Base-by-base conservation (phyloP, 2,329 filamentous ascomycete species). In the Drechslerella coelobrocha region DNA sequence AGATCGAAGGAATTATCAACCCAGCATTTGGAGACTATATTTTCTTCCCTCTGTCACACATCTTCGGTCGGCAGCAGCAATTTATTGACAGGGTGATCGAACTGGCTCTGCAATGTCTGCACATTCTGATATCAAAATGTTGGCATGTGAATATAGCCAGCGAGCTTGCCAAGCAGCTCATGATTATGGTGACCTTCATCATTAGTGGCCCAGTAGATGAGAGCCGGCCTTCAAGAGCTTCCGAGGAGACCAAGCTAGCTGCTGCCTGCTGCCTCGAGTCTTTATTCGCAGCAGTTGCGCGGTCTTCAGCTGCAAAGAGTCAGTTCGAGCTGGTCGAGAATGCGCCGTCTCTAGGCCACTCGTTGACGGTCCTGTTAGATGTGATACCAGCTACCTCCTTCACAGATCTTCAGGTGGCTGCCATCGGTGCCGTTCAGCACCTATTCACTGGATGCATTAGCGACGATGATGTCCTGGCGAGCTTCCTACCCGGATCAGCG, bases 31-130 rank as follows among this genome's bases (percentile, higher is more conserved):
- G 92, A 12, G 92, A 97, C 81, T 99, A 97, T 82, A 85, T 90
- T 76, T 97, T 97, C 81, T 96, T 97, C 73, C 94, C 94, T 0
- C 82, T 99, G 0, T 92, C 91, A 0, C 89, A 94, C 75, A 86
- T 97, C 39, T 88, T 99, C 75, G 88, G 91, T 66, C 84, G 87
- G 72, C 88, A 90, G 74, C 85, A 89, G 72, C 83, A 84, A 51
- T 86, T 92, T 59, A 87, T 92, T 0, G 84, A 89, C 50, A 84
- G 84, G 34, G 82, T 90, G 41, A 81, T 94, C 6, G 94, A 99
- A 78, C 79, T 89, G 45, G 88, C 89, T 27, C 82, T 97, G 48
- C 86, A 87, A 77, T 93, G 90, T 74, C 81, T 97, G 31, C 83
- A 85, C 9, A 81, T 91, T 14, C 83, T 99, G 26, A 84, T 97